These are phyloP conservation scores for Fusarium stilboides DNA, from an alignment of 2,329 filamentous ascomycete species.

Conservation along the genomic window DNA sequence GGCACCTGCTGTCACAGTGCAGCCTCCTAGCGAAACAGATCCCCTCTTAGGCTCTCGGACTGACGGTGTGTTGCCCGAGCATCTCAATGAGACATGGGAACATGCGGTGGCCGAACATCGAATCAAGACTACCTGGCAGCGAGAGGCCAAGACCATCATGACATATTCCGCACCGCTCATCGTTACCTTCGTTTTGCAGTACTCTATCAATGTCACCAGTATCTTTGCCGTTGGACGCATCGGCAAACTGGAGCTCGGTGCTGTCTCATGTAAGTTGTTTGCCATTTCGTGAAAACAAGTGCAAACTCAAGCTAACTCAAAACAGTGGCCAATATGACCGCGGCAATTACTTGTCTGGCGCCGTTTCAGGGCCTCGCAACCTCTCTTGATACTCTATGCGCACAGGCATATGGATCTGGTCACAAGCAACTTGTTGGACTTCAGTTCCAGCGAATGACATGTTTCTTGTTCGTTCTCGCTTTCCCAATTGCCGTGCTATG, in stretches of 20 bases:
- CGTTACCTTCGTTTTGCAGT: conserved; percentile 81
- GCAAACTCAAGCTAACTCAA: conserved; percentile 21
- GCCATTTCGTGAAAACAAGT: not conserved
- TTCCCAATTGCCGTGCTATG: conserved; percentile 81
- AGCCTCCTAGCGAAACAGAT: conserved; percentile 58
- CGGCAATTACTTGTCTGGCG: conserved; percentile 83
- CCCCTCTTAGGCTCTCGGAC: conserved; percentile 59
- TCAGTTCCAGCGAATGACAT: conserved; percentile 86
- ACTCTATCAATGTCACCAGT: conserved; percentile 86
- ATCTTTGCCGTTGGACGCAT: conserved; percentile 84
- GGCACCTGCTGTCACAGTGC: conserved; percentile 54
- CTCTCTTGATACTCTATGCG: conserved; percentile 90
- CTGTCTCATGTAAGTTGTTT: conserved; percentile 58
- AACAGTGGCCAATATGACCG: conserved; percentile 77
- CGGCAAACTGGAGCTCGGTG: conserved; percentile 72
- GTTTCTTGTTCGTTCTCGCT: conserved; percentile 80
- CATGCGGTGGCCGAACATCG: conserved; percentile 85
- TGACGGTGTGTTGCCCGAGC: conserved; percentile 63
- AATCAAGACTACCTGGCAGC: conserved; percentile 92
- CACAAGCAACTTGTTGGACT: conserved; percentile 89
- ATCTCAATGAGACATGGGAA: conserved; percentile 84
- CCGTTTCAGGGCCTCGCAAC: conserved; percentile 90
- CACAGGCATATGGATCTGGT: conserved; percentile 94
- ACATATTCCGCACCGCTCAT: conserved; percentile 80
- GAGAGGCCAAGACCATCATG: conserved; percentile 86